Conservation (phyloP, 2,329 filamentous ascomycete genomes). For the Plenodomus tracheiphilus region DNA sequence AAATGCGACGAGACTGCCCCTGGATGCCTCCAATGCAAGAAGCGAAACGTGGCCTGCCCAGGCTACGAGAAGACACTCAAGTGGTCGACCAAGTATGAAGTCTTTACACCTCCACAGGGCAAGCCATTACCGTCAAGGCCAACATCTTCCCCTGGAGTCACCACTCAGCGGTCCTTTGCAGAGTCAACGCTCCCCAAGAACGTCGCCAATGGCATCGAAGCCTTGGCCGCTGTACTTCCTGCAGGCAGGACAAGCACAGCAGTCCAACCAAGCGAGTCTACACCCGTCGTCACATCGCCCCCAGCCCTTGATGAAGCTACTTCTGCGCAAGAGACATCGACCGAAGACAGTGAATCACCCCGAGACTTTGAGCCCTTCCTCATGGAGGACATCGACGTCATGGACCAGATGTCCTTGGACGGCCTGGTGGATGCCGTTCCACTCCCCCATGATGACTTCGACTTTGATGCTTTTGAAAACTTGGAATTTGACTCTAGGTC, state of each 20-base stretch:
- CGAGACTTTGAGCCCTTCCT: constrained; percentile 28
- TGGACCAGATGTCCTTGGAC: constrained; percentile 33
- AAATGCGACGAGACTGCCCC: constrained; percentile 52
- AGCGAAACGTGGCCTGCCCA: constrained; percentile 49
- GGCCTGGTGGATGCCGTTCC: constrained; percentile 25
- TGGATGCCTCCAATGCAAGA: constrained; percentile 49
- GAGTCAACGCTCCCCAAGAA: constrained; percentile 29
- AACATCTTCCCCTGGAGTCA: not conserved
- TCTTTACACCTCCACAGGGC: constrained; percentile 39
- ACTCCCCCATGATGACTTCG: constrained; percentile 27
- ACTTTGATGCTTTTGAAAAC: constrained; percentile 29
- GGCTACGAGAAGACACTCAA: constrained; percentile 53
- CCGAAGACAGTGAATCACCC: constrained; percentile 30
- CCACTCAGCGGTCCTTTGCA: not conserved
- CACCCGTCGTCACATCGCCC: constrained; percentile 22
- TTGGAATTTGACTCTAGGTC: constrained; percentile 31
- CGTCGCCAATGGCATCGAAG: constrained; percentile 40
- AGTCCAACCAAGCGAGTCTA: constrained; percentile 14
- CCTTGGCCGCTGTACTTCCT: constrained; percentile 43
- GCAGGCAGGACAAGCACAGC: constrained; percentile 27
- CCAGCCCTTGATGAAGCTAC: constrained; percentile 23
- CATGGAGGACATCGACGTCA: constrained; percentile 26
- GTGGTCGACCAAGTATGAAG: constrained; percentile 55
- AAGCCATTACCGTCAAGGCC: constrained; percentile 5
- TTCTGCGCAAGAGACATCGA: constrained; percentile 24